Percentiles rank a stretch among this genome's conserved stretches.
phyloP scores from a whole-genome alignment of 495 filamentous ascomycete species.

The Coniosporium apollinis region DNA sequence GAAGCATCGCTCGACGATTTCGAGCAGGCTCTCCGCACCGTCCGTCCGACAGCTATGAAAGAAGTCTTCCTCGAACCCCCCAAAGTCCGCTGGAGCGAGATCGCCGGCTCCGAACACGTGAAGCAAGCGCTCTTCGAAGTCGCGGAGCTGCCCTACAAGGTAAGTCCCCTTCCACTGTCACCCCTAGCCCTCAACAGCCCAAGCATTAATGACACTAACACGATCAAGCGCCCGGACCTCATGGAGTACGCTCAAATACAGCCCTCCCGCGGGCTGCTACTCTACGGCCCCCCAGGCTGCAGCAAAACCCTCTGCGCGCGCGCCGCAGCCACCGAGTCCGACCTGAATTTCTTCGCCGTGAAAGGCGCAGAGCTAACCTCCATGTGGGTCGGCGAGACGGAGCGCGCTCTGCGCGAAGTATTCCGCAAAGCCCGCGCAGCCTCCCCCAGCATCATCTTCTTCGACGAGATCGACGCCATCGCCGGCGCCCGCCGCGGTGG shows the following conservation, averaged over 20 bases:
- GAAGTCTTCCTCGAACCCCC: slow-evolving; percentile 81
- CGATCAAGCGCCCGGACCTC: slow-evolving; percentile 36
- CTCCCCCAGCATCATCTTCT: slow-evolving; percentile 88
- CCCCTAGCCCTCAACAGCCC: too few species aligned
- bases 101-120: slow-evolving; percentile 72
- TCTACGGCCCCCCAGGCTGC: slow-evolving; percentile 91
- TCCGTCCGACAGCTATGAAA: slow-evolving; percentile 72
- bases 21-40: slow-evolving; percentile 34
- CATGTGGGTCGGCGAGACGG: slow-evolving; percentile 97
- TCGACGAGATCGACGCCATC: slow-evolving; percentile 94
- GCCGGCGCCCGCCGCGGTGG: slow-evolving; percentile 44
- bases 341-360: slow-evolving; percentile 87
- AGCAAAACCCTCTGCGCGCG: slow-evolving; percentile 91
- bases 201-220: slow-evolving; percentile 1
- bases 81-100: slow-evolving; percentile 73
- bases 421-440: slow-evolving; percentile 79
- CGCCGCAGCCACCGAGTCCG: slow-evolving; percentile 79
- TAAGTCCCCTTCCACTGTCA: slow-evolving; percentile 25
- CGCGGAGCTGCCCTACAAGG: slow-evolving; percentile 49
- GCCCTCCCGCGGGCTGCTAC: slow-evolving; percentile 65
- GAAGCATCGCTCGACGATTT: slow-evolving; percentile 29
- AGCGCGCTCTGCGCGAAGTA: slow-evolving; percentile 71
- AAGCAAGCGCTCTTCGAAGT: slow-evolving; percentile 51
- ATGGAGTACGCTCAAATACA: slow-evolving; percentile 43
- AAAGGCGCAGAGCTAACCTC: slow-evolving; percentile 92